A percentile compares a stretch with the other conserved stretches of the same genome.
phyloP scores from a whole-genome alignment of 495 filamentous ascomycete species.

The Amniculicola lignicola region DNA sequence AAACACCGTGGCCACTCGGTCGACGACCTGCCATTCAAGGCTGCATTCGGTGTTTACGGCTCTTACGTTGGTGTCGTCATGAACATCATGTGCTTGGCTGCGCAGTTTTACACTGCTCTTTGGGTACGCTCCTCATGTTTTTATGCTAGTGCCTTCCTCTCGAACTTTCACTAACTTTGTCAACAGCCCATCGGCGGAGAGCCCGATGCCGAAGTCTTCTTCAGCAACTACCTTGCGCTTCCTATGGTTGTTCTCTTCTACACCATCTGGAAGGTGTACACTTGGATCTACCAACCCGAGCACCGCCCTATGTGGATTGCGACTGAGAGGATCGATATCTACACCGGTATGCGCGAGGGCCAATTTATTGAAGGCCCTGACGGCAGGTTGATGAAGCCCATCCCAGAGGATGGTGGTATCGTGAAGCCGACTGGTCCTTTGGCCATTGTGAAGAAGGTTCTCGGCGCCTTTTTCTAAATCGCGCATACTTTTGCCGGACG shows the following conservation, averaged over 20 bases:
- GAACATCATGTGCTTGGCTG: conserved; percentile 27
- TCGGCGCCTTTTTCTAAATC: too few relatives aligned
- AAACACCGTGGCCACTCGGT: conserved; percentile 24
- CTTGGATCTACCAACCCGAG: conserved; percentile 3
- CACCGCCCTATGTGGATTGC: conserved; percentile 21
- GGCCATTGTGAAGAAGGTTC: too few relatives aligned
- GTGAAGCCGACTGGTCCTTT: too few relatives aligned
- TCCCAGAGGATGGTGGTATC: too few relatives aligned
- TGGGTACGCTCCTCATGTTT: conserved; percentile 27
- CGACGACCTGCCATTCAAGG: conserved; percentile 22
- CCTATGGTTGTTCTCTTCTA: conserved; percentile 32
- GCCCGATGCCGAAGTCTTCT: conserved; percentile 33
- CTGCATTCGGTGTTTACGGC: conserved; percentile 25
- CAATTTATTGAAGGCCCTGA: too few relatives aligned
- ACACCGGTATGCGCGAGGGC: conserved; percentile 32
- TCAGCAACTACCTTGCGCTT: conserved; percentile 33
- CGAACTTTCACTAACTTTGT: not conserved
- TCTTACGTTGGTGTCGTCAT: conserved; percentile 22
- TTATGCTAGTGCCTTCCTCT: not conserved
- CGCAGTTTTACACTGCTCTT: conserved; percentile 30
- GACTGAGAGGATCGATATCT: conserved; percentile 34
- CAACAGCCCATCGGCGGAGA: conserved; percentile 29
- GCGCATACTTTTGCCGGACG: too few relatives aligned
- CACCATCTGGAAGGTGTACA: conserved; percentile 32
- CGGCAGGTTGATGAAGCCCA: too few relatives aligned